These are phyloP conservation scores for Orbilia quercus DNA, from an alignment of 2,329 filamentous ascomycete genomes.

Conservation along the genomic window DNA sequence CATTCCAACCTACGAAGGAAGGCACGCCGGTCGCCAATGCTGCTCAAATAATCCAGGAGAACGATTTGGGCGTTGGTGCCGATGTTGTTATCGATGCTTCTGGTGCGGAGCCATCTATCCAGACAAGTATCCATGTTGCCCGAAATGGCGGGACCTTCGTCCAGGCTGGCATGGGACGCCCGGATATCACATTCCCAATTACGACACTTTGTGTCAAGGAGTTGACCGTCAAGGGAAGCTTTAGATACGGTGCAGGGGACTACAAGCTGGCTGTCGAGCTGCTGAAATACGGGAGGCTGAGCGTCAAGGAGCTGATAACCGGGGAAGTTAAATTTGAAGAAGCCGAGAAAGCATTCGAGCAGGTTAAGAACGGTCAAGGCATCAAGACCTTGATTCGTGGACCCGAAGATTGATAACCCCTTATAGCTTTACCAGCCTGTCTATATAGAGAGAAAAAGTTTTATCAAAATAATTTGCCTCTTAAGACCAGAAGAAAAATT, in stretches of 20 bases:
- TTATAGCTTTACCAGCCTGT: constrained; percentile 1
- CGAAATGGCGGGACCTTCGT: constrained; percentile 80
- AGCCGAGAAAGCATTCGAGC: constrained; percentile 86
- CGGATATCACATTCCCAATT: constrained; percentile 90
- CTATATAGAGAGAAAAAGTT: not conserved
- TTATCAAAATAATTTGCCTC: not conserved
- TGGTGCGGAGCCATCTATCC: constrained; percentile 81
- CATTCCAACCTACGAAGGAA: constrained; percentile 73
- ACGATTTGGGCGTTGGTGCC: constrained; percentile 72
- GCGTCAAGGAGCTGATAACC: constrained; percentile 81
- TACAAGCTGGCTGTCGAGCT: constrained; percentile 85
- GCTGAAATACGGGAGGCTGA: constrained; percentile 76
- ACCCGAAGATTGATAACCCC: constrained; percentile 67
- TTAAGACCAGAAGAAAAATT: too few relatives aligned
- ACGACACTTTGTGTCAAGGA: constrained; percentile 91
- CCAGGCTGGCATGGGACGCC: constrained; percentile 89
- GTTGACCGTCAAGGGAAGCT: constrained; percentile 84
- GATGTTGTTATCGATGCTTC: constrained; percentile 84
- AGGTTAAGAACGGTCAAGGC: constrained; percentile 84
- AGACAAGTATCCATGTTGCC: constrained; percentile 77
- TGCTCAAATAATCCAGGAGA: constrained; percentile 72
- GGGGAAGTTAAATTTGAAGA: constrained; percentile 80
- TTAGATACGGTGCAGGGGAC: constrained; percentile 88
- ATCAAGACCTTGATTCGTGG: constrained; percentile 77
- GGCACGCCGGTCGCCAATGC: constrained; percentile 79